Evolutionary conservation across 176 grass and related monocot species (phyloP).

Genomic region (Aegilops sharonensis): DNA sequence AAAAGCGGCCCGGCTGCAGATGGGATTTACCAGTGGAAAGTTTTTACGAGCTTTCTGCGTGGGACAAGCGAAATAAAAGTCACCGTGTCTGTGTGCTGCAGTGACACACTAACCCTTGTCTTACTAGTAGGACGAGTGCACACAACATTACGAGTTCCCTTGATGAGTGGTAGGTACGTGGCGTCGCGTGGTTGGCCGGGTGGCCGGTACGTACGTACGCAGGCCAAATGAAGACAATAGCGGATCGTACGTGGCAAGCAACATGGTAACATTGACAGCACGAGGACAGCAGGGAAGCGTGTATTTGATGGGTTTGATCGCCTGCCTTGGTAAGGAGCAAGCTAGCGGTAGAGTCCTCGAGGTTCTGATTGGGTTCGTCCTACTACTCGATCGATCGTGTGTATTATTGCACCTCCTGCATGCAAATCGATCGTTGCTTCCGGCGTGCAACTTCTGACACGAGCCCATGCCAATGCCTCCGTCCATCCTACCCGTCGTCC

Average conservation of each 20-base stretch:
- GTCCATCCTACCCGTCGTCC: neutral
- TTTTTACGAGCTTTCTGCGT: neutral
- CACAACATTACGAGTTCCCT: too few relatives aligned
- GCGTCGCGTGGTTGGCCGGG: neutral
- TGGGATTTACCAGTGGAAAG: neutral
- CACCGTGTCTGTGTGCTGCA: neutral
- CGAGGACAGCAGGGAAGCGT: neutral
- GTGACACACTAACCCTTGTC: neutral
- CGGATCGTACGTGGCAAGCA: conserved; percentile 17
- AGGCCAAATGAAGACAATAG: neutral
- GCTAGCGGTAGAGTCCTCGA: neutral
- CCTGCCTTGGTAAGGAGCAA: conserved; percentile 35
- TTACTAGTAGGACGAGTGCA: too few relatives aligned
- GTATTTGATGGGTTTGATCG: neutral
- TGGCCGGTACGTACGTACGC: neutral
- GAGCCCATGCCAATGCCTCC: too few relatives aligned
- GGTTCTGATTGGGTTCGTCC: too few relatives aligned
- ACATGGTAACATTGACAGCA: conserved; percentile 5
- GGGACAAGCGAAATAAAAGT: neutral
- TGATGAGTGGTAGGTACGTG: too few relatives aligned
- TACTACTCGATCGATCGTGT: too few relatives aligned
- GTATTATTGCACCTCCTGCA: neutral
- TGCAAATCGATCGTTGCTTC: neutral
- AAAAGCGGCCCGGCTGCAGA: neutral
- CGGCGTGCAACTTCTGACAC: neutral